phyloP scores from a whole-genome alignment of 2,329 filamentous ascomycete genomes.

The Arthrinium phaeospermum region DNA sequence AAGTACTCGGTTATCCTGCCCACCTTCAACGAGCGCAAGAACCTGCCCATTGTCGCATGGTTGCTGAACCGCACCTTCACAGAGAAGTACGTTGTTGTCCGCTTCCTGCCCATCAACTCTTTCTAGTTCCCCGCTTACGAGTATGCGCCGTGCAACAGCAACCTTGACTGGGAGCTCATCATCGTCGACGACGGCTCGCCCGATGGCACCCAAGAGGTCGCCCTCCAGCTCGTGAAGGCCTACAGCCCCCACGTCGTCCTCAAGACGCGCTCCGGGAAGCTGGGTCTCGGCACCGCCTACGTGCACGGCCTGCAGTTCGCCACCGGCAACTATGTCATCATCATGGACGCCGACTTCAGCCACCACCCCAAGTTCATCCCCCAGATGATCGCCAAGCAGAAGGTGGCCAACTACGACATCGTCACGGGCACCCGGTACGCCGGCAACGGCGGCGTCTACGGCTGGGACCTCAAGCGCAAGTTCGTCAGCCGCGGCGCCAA shows the following conservation, averaged over 20 bases:
- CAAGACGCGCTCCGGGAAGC: slow-evolving; percentile 89
- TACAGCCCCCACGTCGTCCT: slow-evolving; percentile 83
- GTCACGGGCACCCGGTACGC: slow-evolving; percentile 96
- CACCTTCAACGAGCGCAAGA: slow-evolving; percentile 97
- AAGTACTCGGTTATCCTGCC: slow-evolving; percentile 98
- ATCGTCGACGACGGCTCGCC: slow-evolving; percentile 98
- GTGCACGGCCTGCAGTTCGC: slow-evolving; percentile 91
- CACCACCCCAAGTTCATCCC: slow-evolving; percentile 99
- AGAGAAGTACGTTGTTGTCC: slow-evolving; percentile 69
- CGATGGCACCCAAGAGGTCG: slow-evolving; percentile 91
- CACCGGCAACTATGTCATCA: slow-evolving; percentile 94
- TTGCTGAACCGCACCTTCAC: slow-evolving; percentile 91
- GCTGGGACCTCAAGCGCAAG: slow-evolving; percentile 94
- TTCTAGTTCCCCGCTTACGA: not conserved
- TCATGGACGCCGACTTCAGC: slow-evolving; percentile 99
- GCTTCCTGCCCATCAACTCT: not conserved
- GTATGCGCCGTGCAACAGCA: slow-evolving; percentile 55
- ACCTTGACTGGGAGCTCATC: slow-evolving; percentile 95
- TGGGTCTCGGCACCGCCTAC: slow-evolving; percentile 96
- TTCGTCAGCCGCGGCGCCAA: slow-evolving; percentile 88
- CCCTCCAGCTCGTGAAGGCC: slow-evolving; percentile 85
- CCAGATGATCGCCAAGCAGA: slow-evolving; percentile 85
- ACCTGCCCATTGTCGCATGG: slow-evolving; percentile 95
- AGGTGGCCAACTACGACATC: slow-evolving; percentile 83
- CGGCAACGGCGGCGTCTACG: slow-evolving; percentile 86